Evolutionary conservation across 176 grass and related monocot species (phyloP).

Genomic region (maize (Zea mays)): Zm-B73-REFERENCE-NAM-5.0 NC_050099.1:4737001-4737500

Average conservation of each 20-base stretch:
- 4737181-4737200: conserved; percentile 90
- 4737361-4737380: conserved; percentile 17
- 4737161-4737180: conserved; percentile 85
- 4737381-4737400: background rate
- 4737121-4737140: conserved; percentile 45
- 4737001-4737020: conserved; percentile 36
- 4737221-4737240: conserved; percentile 87
- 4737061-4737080: conserved; percentile 83
- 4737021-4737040: conserved; percentile 93
- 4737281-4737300: background rate
- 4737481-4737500: background rate
- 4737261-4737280: conserved; percentile 13
- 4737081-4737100: conserved; percentile 48
- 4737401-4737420: conserved; percentile 12
- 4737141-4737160: conserved; percentile 70
- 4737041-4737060: conserved; percentile 81
- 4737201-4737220: conserved; percentile 86
- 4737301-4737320: conserved; percentile 9
- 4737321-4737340: background rate
- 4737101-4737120: conserved; percentile 39
- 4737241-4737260: conserved; percentile 40
- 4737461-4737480: conserved; percentile 17
- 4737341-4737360: background rate
- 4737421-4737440: background rate
- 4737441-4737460: background rate